Evolutionary conservation across 163 green algal genomes (phyloP).

Genomic region (Dunaliella salina): DNA sequence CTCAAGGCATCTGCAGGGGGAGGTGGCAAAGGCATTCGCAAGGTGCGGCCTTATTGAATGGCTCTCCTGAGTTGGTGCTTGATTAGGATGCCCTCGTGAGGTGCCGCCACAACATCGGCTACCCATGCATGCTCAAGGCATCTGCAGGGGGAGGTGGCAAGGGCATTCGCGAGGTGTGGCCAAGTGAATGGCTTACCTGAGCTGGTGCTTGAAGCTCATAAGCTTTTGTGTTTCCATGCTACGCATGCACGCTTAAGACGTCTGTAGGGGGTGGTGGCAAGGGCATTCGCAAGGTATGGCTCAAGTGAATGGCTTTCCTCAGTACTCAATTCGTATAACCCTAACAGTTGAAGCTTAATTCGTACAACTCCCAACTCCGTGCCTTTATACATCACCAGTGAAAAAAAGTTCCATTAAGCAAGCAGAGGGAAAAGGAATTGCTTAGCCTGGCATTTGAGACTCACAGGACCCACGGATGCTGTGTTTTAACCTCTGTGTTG

Average conservation of each 20-base stretch:
- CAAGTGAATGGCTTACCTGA: no score
- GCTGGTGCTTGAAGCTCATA: background rate
- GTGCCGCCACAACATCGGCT: conserved; percentile 73
- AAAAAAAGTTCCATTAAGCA: no score
- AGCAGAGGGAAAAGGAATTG: no score
- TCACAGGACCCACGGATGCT: no score
- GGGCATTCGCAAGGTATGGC: no score
- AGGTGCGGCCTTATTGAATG: conserved; percentile 46
- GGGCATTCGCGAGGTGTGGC: conserved; percentile 90
- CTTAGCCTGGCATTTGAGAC: no score
- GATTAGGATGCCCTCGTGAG: background rate
- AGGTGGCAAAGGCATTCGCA: conserved; percentile 96
- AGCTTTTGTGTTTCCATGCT: conserved; percentile 53
- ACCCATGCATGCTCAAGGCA: conserved; percentile 97
- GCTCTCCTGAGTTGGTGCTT: background rate
- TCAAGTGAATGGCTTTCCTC: no score
- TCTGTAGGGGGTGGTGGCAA: conserved; percentile 39
- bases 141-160: conserved; percentile 94
- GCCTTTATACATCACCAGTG: no score
- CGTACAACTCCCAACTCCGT: no score
- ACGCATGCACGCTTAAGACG: conserved; percentile 97
- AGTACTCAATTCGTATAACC: no score
- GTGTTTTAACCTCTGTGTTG: no score
- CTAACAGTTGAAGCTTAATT: no score
- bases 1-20: conserved; percentile 95